Conservation (phyloP, 1,139 yeast species). For the Sugiyamaella sp. region DNA sequence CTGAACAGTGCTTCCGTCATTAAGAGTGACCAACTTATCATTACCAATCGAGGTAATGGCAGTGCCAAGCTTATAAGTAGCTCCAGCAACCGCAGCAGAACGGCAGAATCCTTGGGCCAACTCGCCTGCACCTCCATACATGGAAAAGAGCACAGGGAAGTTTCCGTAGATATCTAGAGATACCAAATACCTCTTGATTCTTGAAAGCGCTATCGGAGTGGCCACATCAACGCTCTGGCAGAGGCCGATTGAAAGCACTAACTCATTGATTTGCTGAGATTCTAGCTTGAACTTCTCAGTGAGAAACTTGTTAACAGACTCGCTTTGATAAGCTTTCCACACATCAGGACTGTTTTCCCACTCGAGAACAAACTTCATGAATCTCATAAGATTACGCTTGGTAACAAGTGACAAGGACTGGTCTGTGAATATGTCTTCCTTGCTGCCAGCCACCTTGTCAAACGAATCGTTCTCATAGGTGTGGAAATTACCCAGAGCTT, state of each 20-base stretch:
- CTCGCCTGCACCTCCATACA: constrained; percentile 97
- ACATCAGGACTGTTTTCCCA: constrained; percentile 54
- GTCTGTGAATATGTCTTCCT: constrained; percentile 92
- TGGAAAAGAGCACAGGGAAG: constrained; percentile 89
- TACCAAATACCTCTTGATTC: constrained; percentile 78
- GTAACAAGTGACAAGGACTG: constrained; percentile 74
- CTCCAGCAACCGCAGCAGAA: constrained; percentile 97
- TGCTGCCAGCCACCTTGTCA: constrained; percentile 77
- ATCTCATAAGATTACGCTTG: constrained; percentile 87
- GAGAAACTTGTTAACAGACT: constrained; percentile 62
- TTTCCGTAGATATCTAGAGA: constrained; percentile 94
- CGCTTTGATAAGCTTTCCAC: constrained; percentile 58
- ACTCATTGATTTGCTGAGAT: constrained; percentile 74
- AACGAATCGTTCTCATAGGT: constrained; percentile 89
- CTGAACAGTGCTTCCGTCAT: constrained; percentile 73
- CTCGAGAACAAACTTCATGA: constrained; percentile 82
- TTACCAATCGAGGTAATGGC: constrained; percentile 62
- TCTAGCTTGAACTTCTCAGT: constrained; percentile 68
- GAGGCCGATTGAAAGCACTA: constrained; percentile 83
- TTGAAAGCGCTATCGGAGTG: constrained; percentile 73
- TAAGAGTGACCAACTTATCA: constrained; percentile 70
- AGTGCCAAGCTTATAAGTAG: constrained; percentile 71
- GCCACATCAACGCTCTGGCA: constrained; percentile 61
- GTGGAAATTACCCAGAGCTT: constrained; percentile 84
- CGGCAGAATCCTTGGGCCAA: constrained; percentile 96